phyloP scores from a whole-genome alignment of 2,329 filamentous ascomycete species.

The Colletotrichum plurivorum region DNA sequence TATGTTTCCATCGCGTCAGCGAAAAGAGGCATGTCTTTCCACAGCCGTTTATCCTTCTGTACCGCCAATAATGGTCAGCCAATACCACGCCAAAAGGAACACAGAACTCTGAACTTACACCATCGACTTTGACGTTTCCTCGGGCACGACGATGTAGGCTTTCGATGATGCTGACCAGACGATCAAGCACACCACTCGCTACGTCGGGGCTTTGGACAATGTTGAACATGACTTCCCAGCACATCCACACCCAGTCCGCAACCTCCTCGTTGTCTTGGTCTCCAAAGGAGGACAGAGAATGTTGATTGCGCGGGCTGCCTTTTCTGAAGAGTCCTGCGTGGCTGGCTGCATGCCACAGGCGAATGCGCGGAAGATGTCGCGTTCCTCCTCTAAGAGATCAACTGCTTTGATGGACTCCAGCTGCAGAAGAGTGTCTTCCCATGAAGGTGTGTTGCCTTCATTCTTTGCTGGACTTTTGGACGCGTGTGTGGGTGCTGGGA shows the following conservation, averaged over 20 bases:
- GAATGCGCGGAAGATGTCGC: neutral
- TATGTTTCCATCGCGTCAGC: neutral
- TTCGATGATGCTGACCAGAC: neutral
- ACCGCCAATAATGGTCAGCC: too few relatives aligned
- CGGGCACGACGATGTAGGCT: neutral
- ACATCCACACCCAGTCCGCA: neutral
- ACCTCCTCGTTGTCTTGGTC: neutral
- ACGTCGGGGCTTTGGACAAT: neutral
- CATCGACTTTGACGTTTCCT: neutral
- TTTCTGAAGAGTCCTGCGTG: neutral
- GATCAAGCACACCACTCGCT: neutral
- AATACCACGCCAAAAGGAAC: too few relatives aligned
- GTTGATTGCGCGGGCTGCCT: neutral
- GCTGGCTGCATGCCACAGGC: neutral
- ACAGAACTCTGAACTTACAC: neutral
- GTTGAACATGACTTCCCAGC: neutral
- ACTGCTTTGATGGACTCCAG: neutral
- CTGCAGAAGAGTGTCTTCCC: neutral
- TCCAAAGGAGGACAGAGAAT: neutral
- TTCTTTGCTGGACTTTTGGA: neutral
- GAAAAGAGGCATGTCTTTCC: slow-evolving; percentile 3
- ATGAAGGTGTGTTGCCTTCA: neutral
- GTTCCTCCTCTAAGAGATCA: neutral
- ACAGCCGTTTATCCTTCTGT: neutral
- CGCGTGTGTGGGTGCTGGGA: neutral